Evolutionary conservation across 1,139 yeast genomes (phyloP), one percentile per base, ranked within the genome.

Genomic region (Kurtzmaniella quercitrusa): DNA sequence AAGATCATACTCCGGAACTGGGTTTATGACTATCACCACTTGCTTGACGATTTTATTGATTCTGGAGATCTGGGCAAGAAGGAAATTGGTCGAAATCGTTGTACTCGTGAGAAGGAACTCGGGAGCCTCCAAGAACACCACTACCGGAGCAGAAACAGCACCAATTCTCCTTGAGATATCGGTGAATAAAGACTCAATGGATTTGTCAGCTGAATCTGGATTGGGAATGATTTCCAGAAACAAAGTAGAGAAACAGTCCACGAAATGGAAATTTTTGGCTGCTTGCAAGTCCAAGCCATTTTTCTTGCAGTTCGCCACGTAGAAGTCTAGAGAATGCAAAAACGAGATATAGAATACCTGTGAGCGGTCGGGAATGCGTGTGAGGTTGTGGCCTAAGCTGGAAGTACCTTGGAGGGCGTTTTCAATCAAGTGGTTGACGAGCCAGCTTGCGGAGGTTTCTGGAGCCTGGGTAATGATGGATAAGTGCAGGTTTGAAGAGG

Each of bases 391-490:
- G 18, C 68, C 63, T 45, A 62, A 54, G 17, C 56, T 57, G 10
- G 77, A 70, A 2, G 74, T 71, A 2, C 78, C 79, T 11, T 55
- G 51, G 15, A 77, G 48, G 12, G 73, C 57, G 47, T 66, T 73
- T 52, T 77, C 81, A 9, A 77, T 59, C 29, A 79, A 53, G 2
- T 77, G 66, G 36, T 67, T 74, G 6, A 78, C 57, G 29, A 86
- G 64, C 95, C 95, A 87, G 4, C 77, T 59, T 1, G 94, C 82
- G 16, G 80, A 72, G 0, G 89, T 83, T 0, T 87, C 85, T 47
- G 75, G 78, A 1, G 73, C 67, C 48, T 82, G 76, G 0, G 87
- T 72, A 1, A 85, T 63, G 1, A 79, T 55, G 1, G 78, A 67
- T 34, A 81, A 54, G 39, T 54, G 52, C 2, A 66, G 59, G 2